A percentile compares a stretch with the other conserved stretches of the same genome.
Evolutionary conservation across 2,329 filamentous ascomycete species (phyloP).

Genomic region (Diaporthe australafricana): DNA sequence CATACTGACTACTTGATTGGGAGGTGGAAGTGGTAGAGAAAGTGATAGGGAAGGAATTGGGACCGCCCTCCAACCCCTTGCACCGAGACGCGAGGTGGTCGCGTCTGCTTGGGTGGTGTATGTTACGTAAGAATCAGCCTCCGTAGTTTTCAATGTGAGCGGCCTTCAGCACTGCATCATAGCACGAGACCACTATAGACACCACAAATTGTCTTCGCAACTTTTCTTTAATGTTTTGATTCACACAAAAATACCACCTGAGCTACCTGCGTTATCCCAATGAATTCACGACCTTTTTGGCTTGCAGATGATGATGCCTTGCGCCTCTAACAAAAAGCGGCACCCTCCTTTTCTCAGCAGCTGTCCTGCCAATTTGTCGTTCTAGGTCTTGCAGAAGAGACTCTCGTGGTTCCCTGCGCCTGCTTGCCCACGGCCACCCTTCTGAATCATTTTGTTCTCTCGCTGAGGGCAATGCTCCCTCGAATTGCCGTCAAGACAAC

Average conservation of each 20-base stretch:
- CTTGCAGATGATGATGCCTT: conserved; percentile 25
- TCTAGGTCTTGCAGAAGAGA: conserved; percentile 7
- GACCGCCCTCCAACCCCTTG: not conserved
- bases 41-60: not conserved
- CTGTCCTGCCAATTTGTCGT: conserved; percentile 8
- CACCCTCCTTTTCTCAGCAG: conserved; percentile 20
- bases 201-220: not conserved
- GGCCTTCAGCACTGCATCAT: not conserved
- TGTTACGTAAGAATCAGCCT: conserved; percentile 6
- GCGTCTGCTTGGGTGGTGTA: not conserved
- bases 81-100: conserved; percentile 3
- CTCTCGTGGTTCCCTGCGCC: conserved; percentile 8
- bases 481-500: conserved; percentile 7
- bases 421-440: not conserved
- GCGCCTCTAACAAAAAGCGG: conserved; percentile 29
- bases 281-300: conserved; percentile 21
- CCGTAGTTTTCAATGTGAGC: not conserved
- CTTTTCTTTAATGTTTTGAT: conserved; percentile 28
- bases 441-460: conserved; percentile 18
- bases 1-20: conserved; percentile 12
- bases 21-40: not conserved
- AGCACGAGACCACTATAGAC: no score
- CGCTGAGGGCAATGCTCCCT: conserved; percentile 12
- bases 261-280: conserved; percentile 36
- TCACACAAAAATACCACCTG: conserved; percentile 34